These are phyloP conservation scores for Hypoxylon crocopeplum DNA, from an alignment of 495 filamentous ascomycete species.

Conservation along the genomic window DNA sequence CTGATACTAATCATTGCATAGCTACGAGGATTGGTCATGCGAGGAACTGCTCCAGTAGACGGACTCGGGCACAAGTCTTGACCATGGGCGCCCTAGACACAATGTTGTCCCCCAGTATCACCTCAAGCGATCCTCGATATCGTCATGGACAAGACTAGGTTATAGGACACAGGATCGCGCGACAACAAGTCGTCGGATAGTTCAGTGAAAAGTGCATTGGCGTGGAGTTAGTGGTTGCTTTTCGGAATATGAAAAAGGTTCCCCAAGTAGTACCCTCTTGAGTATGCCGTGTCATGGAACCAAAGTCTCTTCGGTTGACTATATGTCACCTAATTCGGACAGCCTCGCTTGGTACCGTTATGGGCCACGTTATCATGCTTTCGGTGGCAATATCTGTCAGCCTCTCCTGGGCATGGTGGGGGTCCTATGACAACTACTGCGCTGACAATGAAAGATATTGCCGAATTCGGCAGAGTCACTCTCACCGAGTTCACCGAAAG, in stretches of 20 bases:
- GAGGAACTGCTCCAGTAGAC: constrained; percentile 78
- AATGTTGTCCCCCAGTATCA: neutral
- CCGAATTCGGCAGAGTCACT: neutral
- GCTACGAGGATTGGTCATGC: constrained; percentile 99
- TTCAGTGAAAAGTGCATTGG: constrained; percentile 35
- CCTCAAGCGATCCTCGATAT: constrained; percentile 3
- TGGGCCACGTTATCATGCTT: constrained; percentile 6
- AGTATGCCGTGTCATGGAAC: constrained; percentile 1
- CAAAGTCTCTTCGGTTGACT: neutral
- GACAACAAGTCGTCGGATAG: constrained; percentile 10
- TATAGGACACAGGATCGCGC: constrained; percentile 17
- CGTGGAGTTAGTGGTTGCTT: constrained; percentile 42
- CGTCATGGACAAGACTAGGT: neutral
- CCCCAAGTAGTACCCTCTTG: constrained; percentile 3
- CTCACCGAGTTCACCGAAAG: constrained; percentile 17
- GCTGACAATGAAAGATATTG: constrained; percentile 13
- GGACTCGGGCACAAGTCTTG: neutral
- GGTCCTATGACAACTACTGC: neutral
- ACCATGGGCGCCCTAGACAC: neutral
- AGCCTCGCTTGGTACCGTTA: neutral
- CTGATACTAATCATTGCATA: constrained; percentile 46
- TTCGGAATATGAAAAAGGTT: constrained; percentile 32
- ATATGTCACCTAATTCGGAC: constrained; percentile 1
- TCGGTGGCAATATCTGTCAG: neutral
- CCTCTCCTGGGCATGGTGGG: neutral